Evolutionary conservation across 768 basidiomycete genomes (phyloP).

Genomic region (Russula sp.): DNA sequence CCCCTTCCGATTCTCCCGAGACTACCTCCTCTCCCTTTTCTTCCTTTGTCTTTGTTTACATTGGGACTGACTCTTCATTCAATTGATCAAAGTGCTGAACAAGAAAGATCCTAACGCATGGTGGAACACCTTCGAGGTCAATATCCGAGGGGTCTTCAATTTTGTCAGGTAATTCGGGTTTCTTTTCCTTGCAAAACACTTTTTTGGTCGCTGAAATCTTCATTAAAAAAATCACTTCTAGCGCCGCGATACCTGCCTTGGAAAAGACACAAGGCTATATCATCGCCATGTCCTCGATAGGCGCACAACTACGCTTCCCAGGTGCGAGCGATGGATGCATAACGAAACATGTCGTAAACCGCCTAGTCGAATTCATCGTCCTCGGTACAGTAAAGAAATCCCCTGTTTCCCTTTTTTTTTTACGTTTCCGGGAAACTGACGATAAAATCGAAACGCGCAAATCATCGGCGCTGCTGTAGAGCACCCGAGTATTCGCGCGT

Average conservation of each 20-base stretch:
- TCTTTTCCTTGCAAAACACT: neutral
- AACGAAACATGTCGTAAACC: constrained; percentile 13
- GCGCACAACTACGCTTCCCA: constrained; percentile 3
- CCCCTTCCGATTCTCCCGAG: no score
- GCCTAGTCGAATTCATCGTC: constrained; percentile 17
- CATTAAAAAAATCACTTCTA: neutral
- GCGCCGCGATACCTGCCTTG: constrained; percentile 5
- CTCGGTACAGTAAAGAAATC: constrained; percentile 7
- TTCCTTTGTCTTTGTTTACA: no score
- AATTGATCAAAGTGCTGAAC: neutral
- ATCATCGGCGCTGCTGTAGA: constrained; percentile 1
- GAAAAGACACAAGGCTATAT: neutral
- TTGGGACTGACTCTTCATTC: neutral
- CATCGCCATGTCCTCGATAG: constrained; percentile 6
- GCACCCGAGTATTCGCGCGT: constrained; percentile 11
- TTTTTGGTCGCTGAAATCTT: neutral
- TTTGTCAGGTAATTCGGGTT: constrained; percentile 15
- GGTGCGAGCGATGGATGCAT: constrained; percentile 13
- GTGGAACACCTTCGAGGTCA: constrained; percentile 23
- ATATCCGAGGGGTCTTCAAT: constrained; percentile 19
- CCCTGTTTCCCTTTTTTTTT: neutral
- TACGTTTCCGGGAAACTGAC: neutral
- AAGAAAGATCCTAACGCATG: constrained; percentile 20
- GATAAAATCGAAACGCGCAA: neutral
- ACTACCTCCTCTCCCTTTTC: no score